These are phyloP conservation scores for Spatholobus suberectus DNA, from an alignment of 306 rosid genomes.

Conservation along the genomic window DNA sequence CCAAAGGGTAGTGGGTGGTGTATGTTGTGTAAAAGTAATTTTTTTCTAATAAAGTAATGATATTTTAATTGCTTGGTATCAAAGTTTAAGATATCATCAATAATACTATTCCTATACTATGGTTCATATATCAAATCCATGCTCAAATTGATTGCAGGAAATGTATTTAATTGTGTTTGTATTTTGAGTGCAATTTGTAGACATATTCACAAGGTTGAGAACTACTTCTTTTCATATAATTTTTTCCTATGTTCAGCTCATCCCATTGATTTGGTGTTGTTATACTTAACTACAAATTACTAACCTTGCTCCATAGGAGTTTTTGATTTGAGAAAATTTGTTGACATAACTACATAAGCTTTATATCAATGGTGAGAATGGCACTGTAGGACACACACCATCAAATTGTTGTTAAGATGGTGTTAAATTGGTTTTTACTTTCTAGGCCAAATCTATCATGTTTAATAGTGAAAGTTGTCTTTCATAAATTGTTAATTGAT, in stretches of 20 bases:
- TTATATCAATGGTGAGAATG: neutral
- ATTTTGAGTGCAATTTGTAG: neutral
- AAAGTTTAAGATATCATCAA: neutral
- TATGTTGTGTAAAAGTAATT: slow-evolving; percentile 1
- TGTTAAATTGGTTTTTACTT: neutral
- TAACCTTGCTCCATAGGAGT: neutral
- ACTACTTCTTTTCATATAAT: neutral
- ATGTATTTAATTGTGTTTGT: neutral
- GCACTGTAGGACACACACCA: neutral
- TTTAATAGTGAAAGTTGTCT: neutral
- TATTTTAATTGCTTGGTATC: no score
- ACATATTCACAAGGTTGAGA: slow-evolving; percentile 16
- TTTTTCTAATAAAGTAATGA: neutral
- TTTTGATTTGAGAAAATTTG: neutral
- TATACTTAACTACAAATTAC: neutral
- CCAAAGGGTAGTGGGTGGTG: neutral
- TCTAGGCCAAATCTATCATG: neutral
- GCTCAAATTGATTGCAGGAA: slow-evolving; percentile 6
- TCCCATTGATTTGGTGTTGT: neutral
- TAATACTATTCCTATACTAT: neutral
- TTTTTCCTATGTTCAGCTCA: neutral
- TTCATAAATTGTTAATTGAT: neutral
- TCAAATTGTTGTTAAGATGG: neutral
- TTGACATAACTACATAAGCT: neutral
- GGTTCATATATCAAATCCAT: neutral